Base-by-base conservation (phyloP, 2,329 filamentous ascomycete genomes). In the Alternaria ethzedia region DNA sequence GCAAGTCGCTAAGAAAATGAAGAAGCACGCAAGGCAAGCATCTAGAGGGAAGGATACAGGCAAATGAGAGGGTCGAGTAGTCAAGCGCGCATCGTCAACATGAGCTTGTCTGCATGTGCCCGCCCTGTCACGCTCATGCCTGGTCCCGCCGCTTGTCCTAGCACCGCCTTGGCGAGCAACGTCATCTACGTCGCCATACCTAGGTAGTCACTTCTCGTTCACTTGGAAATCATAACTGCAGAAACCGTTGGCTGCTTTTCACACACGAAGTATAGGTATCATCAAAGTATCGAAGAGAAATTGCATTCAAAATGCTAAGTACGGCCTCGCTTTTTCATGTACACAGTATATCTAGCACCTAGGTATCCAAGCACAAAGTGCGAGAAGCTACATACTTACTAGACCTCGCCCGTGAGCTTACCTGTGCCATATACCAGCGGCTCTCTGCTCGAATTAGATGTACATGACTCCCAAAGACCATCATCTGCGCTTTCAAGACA, bases 41-140 rank as follows among this genome's bases (percentile, higher is more conserved):
- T 49, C 44, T 25, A 50, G 55, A 58, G 51, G 30, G 32, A 32
- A 44, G 15, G 23, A 43, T 20, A 49, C 43, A 32, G 44, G 54
- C 50, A 57, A 51, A 54, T 45, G 51, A 58, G 49, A 56, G 55
- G 8, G 44, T 54, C 61, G 60, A 36, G 32, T 54, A 25, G 51
- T 61, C 51, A 55, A 56, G 59, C 55, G 51, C 56, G 64, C 62
- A 72, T 67, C 60, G 58, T 61, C 57, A 47, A 64, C 57, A 50
- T 57, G 64, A 65, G 66, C 64, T 67, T 63, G 70, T 56, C 69
- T 54, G 61, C 67, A 66, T 69, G 63, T 66, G 67, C 69, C 68
- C 63, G 63, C 68, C 64, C 66, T 63, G 69, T 70, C 59, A 61
- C 50, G 54, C 46, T 51, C 71, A 69, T 71, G 63, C 59, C 66